Evolutionary conservation across 192 early-diverging fungal genomes (phyloP), one percentile per base, ranked within the genome.

Genomic region (Radiomyces spectabilis): DNA sequence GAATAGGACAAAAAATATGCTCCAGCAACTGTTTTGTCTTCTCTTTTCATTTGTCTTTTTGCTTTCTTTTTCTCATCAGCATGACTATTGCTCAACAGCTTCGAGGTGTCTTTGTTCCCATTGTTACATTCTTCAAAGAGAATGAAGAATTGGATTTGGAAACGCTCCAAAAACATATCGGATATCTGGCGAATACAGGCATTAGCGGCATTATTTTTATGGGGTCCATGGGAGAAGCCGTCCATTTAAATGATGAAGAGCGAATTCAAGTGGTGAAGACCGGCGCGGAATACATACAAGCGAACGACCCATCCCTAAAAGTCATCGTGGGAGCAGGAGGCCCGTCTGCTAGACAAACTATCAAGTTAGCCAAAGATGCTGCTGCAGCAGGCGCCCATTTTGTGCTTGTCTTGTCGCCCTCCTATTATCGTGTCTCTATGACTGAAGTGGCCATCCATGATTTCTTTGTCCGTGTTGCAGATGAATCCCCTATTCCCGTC

Each of bases 111-210:
- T 62, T 58, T 52, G 66, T 69, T 18, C 66, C 66, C 32, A 62
- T 62, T 7, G 60, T 60, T 25, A 69, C 51, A 15, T 69, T 69
- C 45, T 69, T 69, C 60, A 38, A 54, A 8, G 51, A 46, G n/a
- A 69, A 69, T 37, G 66, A 69, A 54, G 66, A 69, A 9, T 38
- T 69, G 39, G 66, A 69, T 32, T 53, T 63, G 26, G 66, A 42
- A 35, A 42, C 66, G 10, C 27, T 69, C 5, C 55, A 69, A 27
- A 56, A 58, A 16, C 66, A 69, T 31, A 53, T 69, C 46, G 37
- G 29, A n/a, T 69, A 48, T 30, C 35, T 69, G 34, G 26, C 50
- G 32, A 62, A 61, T 18, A 54, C 59, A 3, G 66, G 66, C 33
- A 33, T 69, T 37, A 32, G 53, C n/a, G 66, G 66, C 30, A 52